Conservation (phyloP, 2,329 filamentous ascomycete genomes). For the Colletotrichum chlorophyti region DNA sequence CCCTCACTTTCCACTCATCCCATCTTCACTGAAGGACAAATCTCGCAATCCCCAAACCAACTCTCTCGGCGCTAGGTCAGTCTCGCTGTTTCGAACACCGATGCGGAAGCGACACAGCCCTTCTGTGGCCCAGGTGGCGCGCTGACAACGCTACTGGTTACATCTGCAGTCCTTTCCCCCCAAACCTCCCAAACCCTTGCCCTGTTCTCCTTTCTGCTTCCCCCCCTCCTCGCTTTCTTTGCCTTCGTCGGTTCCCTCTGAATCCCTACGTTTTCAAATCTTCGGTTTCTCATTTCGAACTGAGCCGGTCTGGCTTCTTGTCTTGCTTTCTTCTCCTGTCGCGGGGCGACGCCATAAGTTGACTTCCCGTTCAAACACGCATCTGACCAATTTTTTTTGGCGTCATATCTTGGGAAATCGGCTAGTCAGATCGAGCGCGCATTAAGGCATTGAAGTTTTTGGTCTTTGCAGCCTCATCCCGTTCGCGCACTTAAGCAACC, state of each 20-base stretch:
- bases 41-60: constrained; percentile 24
- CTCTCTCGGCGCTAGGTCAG: constrained; percentile 27
- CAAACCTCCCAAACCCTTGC: constrained; percentile 26
- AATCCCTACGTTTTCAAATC: neutral
- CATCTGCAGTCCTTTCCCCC: constrained; percentile 9
- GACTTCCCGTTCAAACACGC: neutral
- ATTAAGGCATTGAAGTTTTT: no score
- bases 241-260: neutral
- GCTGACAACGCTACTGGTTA: constrained; percentile 9
- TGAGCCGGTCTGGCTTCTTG: no score
- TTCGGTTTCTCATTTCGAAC: no score
- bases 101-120: constrained; percentile 20
- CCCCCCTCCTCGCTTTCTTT: neutral
- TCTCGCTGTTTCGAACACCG: constrained; percentile 12
- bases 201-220: neutral
- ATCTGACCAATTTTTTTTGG: constrained; percentile 15
- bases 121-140: constrained; percentile 5
- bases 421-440: no score
- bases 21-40: neutral
- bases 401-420: no score
- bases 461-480: no score
- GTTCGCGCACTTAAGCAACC: neutral
- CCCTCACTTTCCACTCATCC: neutral
- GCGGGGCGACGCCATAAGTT: constrained; percentile 9
- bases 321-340: neutral